Percentiles rank a stretch among this genome's conserved stretches.
phyloP scores from a whole-genome alignment of 2,329 filamentous ascomycete genomes.

The Penicillium sp. region DNA sequence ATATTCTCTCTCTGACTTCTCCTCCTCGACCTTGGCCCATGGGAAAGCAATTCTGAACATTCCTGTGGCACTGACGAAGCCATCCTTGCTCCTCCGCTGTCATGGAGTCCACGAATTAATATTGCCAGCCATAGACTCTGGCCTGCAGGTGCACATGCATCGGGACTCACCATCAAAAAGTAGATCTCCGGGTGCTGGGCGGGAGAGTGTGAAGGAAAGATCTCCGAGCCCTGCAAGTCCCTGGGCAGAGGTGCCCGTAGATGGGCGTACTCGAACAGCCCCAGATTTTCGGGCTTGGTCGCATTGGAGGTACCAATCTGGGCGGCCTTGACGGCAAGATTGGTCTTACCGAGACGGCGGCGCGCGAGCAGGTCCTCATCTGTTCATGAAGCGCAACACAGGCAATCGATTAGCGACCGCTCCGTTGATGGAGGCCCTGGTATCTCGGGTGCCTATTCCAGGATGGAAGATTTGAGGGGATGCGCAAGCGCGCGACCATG shows the following conservation, averaged over 20 bases:
- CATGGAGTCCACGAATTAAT: not conserved
- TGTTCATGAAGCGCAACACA: conserved; percentile 30
- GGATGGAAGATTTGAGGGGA: not conserved
- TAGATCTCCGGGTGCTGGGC: conserved; percentile 73
- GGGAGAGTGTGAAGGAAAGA: conserved; percentile 69
- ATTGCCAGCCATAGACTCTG: not conserved
- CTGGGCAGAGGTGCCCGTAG: conserved; percentile 87
- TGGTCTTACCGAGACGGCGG: conserved; percentile 86
- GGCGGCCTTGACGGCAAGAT: conserved; percentile 75
- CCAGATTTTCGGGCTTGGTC: conserved; percentile 66
- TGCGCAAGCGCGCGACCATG: conserved; percentile 16
- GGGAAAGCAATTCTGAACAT: conserved; percentile 67
- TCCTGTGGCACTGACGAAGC: conserved; percentile 60
- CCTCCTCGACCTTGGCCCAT: conserved; percentile 56
- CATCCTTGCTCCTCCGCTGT: conserved; percentile 59
- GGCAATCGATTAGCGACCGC: conserved; percentile 12
- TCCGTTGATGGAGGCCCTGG: conserved; percentile 1
- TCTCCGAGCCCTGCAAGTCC: conserved; percentile 78
- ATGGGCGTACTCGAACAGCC: conserved; percentile 92
- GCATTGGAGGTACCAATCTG: conserved; percentile 65
- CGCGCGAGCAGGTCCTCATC: conserved; percentile 71
- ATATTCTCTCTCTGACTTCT: conserved; percentile 58
- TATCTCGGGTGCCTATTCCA: conserved; percentile 2
- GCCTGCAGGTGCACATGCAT: not conserved
- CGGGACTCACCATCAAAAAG: conserved; percentile 71